phyloP scores from a whole-genome alignment of 345 rosid genomes.

The Melastoma malabathricum region DNA sequence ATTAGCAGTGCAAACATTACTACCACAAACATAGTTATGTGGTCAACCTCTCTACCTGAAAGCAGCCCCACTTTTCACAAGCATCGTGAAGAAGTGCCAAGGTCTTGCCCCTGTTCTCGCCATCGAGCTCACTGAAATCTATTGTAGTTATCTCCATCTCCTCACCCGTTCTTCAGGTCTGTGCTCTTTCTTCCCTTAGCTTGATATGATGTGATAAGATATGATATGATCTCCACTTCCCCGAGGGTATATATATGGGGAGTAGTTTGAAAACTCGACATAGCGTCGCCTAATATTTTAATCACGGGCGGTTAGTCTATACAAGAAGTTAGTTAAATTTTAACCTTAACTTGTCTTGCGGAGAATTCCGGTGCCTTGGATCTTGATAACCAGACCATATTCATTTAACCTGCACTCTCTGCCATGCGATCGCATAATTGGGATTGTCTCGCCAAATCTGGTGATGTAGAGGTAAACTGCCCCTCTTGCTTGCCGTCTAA shows the following conservation, averaged over 20 bases:
- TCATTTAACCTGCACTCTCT: slow-evolving; percentile 15
- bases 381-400: slow-evolving; percentile 22
- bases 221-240: slow-evolving; percentile 10
- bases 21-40: background rate
- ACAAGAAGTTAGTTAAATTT: slow-evolving; percentile 7
- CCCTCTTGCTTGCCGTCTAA: slow-evolving; percentile 16
- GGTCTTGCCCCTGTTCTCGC: slow-evolving; percentile 46
- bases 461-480: slow-evolving; percentile 7
- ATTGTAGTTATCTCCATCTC: slow-evolving; percentile 56
- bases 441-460: slow-evolving; percentile 10
- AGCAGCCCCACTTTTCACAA: slow-evolving; percentile 81
- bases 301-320: slow-evolving; percentile 5
- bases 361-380: slow-evolving; percentile 9
- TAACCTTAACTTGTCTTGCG: slow-evolving; percentile 3
- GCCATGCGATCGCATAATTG: slow-evolving; percentile 19
- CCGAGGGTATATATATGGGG: slow-evolving; percentile 29
- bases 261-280: background rate
- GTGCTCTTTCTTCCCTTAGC: slow-evolving; percentile 5
- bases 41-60: slow-evolving; percentile 33
- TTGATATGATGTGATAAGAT: slow-evolving; percentile 10
- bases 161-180: slow-evolving; percentile 1
- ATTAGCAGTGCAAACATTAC: too few species aligned
- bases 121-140: slow-evolving; percentile 48
- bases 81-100: slow-evolving; percentile 67
- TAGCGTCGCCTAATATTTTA: background rate